Evolutionary conservation across 148 eudicot genomes (phyloP).

Genomic region (Amaranthus hypochondriacus): DNA sequence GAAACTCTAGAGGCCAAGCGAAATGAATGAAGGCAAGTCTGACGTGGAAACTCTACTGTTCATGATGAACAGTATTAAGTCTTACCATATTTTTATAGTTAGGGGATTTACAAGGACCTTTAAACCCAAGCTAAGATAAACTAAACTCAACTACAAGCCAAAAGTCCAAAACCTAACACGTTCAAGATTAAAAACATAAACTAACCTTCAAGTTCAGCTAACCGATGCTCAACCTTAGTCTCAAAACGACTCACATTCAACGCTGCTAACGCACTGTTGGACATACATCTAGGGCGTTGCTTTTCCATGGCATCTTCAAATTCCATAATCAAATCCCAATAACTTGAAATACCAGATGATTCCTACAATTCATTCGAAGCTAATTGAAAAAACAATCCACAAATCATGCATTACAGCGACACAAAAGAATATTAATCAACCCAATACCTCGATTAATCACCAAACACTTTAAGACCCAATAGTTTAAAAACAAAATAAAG

Average conservation of each 20-base stretch:
- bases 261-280: slow-evolving; percentile 49
- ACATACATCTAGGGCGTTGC: slow-evolving; percentile 64
- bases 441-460: slow-evolving; percentile 1
- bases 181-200: neutral
- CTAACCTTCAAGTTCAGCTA: slow-evolving; percentile 87
- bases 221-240: slow-evolving; percentile 65
- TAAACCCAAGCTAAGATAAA: neutral
- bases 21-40: no score
- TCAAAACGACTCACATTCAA: slow-evolving; percentile 54
- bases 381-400: neutral
- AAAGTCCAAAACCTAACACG: neutral
- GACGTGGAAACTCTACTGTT: no score
- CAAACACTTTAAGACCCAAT: neutral
- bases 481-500: neutral
- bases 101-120: no score
- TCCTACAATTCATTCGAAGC: slow-evolving; percentile 36
- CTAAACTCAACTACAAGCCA: slow-evolving; percentile 3
- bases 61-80: no score
- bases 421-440: neutral
- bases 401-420: neutral
- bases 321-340: slow-evolving; percentile 68
- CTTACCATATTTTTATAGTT: no score
- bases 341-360: slow-evolving; percentile 37
- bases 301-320: slow-evolving; percentile 74
- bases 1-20: no score